Base-by-base conservation (phyloP, 2,329 filamentous ascomycete species). In the Colletotrichum sp. region DNA sequence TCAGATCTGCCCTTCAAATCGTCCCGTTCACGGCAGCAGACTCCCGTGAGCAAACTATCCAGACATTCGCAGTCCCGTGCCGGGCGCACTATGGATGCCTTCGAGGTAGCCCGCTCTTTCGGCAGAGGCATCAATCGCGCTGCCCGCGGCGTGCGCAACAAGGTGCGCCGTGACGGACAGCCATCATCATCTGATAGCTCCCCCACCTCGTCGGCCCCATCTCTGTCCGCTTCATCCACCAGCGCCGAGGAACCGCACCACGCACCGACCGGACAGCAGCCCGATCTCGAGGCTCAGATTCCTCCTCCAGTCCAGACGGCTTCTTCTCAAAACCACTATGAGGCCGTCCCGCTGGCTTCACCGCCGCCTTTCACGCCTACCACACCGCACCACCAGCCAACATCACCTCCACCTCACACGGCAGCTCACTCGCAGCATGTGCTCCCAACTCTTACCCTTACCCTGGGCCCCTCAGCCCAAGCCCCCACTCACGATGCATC, bases 271-370 rank as follows among this genome's bases (percentile, higher is more conserved):
- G 31, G 18, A n/a, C 34, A 70, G 21, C 33, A 67, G 29, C 47
- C 68, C 72, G 72, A 74, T 58, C 72, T 74, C 29, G 72, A 74
- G n/a, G 72, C 72, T 27, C 72, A 74, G 24, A 59, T 59, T 33
- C 68, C 72, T 33, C 68, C 72, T 33, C 38, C 38, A n/a, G 34
- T 15, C 58, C 72, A 71, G 55, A 58, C 71, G 43, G 33, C 62
- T 6, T 57, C 62, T 8, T 57, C 62, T 51, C 68, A 73, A 24
- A 21, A 55, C 13, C 66, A 73, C 16, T 66, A 73, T 34, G 55
- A 55, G 12, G 61, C 67, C 43, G 67, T 71, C 15, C 68, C 71
- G 61, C 67, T 73, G 9, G 33, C 68, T 18, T 71, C 68, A 38
- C 68, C 71, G 68, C 71, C 57, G 61, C 70, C 70, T 15, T 54